Conservation (phyloP, 2,329 filamentous ascomycete genomes). For the Talaromyces sp. region DNA sequence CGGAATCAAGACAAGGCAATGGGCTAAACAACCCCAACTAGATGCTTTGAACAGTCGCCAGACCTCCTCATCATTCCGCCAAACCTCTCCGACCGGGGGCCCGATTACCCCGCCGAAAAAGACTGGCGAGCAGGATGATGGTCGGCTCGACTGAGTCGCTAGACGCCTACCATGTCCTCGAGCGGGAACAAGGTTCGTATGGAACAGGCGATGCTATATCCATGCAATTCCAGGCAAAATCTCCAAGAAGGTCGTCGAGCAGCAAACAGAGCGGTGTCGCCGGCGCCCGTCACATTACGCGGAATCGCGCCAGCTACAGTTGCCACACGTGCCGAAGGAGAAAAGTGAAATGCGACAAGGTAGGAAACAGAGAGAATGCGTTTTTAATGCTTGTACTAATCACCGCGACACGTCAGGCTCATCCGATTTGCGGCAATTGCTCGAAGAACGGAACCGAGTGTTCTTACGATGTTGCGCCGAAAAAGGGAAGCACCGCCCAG, state of each 20-base stretch:
- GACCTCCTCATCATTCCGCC: neutral
- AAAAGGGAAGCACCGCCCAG: constrained; percentile 19
- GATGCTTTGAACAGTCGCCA: neutral
- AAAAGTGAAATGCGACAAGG: constrained; percentile 47
- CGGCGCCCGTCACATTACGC: constrained; percentile 41
- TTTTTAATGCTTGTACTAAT: neutral
- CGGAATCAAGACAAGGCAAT: neutral
- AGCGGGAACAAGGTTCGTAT: neutral
- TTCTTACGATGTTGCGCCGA: constrained; percentile 32
- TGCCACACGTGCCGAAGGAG: constrained; percentile 43
- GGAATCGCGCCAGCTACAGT: constrained; percentile 44
- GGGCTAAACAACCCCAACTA: neutral
- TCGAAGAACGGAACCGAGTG: constrained; percentile 40
- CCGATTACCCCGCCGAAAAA: neutral
- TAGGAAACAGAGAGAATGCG: constrained; percentile 2
- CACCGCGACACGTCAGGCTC: constrained; percentile 23
- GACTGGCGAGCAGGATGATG: neutral
- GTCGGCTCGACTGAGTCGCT: neutral
- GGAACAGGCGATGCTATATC: neutral
- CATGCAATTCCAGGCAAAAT: neutral
- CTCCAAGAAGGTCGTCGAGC: neutral
- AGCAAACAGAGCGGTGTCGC: neutral
- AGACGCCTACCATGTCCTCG: neutral
- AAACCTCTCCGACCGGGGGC: neutral
- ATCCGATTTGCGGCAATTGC: constrained; percentile 44